Evolutionary conservation across 176 grass and related monocot genomes (phyloP).

Genomic region (Neostapfia colusana): DNA sequence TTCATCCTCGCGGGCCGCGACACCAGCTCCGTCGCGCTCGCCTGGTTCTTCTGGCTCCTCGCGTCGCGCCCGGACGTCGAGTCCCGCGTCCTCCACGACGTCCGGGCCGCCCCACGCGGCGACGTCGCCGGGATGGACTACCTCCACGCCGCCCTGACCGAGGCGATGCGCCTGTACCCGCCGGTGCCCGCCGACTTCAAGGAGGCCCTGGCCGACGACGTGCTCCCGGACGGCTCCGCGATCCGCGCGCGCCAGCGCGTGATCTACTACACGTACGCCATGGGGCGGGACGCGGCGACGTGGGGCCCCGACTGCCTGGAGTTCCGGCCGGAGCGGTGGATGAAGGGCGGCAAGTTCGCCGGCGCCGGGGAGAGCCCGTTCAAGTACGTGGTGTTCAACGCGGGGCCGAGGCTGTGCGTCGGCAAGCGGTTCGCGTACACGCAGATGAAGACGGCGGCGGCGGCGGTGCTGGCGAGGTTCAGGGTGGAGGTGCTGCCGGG

Average conservation of each 20-base stretch:
- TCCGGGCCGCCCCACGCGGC: slow-evolving; percentile 29
- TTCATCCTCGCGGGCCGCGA: slow-evolving; percentile 95
- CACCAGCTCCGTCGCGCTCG: slow-evolving; percentile 83
- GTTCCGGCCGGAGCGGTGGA: slow-evolving; percentile 76
- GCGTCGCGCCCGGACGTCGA: slow-evolving; percentile 53
- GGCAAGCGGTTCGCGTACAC: slow-evolving; percentile 87
- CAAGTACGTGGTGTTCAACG: slow-evolving; percentile 90
- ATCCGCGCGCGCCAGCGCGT: slow-evolving; percentile 60
- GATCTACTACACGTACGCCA: slow-evolving; percentile 78
- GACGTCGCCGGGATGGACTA: slow-evolving; percentile 64
- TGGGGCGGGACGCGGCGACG: slow-evolving; percentile 52
- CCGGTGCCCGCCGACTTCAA: slow-evolving; percentile 89
- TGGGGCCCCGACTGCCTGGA: slow-evolving; percentile 67
- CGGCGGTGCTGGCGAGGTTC: slow-evolving; percentile 59
- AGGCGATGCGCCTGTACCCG: slow-evolving; percentile 80
- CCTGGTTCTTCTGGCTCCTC: slow-evolving; percentile 97
- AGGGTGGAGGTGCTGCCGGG: slow-evolving; percentile 53
- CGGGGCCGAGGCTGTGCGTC: slow-evolving; percentile 75
- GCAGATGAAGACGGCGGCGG: slow-evolving; percentile 86
- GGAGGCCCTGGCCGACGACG: slow-evolving; percentile 67
- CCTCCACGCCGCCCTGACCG: slow-evolving; percentile 83
- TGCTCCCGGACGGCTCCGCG: slow-evolving; percentile 65
- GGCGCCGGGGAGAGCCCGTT: slow-evolving; percentile 60
- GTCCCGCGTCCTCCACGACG: slow-evolving; percentile 55
- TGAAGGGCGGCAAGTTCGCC: slow-evolving; percentile 44